phyloP scores from a whole-genome alignment of 1,284 basidiomycete species.

The Cryptococcus neoformans region DNA sequence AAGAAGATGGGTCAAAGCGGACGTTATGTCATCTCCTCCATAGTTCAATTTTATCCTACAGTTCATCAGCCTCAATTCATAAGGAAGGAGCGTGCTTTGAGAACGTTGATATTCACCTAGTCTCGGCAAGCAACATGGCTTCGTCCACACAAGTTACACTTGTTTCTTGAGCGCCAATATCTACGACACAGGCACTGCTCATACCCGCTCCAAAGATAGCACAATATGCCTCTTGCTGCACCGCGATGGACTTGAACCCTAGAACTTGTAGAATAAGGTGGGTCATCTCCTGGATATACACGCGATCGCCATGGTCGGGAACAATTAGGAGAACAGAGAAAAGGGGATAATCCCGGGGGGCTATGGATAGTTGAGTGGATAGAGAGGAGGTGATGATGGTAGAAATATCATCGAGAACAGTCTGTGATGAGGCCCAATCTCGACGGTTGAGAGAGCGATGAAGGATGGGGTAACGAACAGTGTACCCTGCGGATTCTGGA shows the following conservation, averaged over 20 bases:
- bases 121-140: conserved; percentile 82
- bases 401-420: conserved; percentile 73
- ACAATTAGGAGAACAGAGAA: conserved; percentile 87
- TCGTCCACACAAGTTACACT: conserved; percentile 95
- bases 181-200: conserved; percentile 90
- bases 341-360: conserved; percentile 59
- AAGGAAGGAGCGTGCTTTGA: conserved; percentile 8
- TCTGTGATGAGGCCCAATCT: conserved; percentile 67
- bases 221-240: conserved; percentile 86
- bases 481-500: conserved; percentile 64
- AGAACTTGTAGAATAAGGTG: conserved; percentile 73
- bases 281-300: conserved; percentile 76
- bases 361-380: conserved; percentile 61
- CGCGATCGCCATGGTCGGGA: conserved; percentile 84
- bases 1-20: conserved; percentile 78
- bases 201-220: conserved; percentile 95
- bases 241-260: conserved; percentile 87
- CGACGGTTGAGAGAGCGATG: conserved; percentile 72
- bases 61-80: background rate
- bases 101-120: conserved; percentile 57
- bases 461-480: conserved; percentile 71
- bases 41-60: conserved; percentile 75
- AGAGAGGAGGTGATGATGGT: conserved; percentile 64
- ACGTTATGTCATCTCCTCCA: conserved; percentile 91
- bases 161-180: conserved; percentile 82